Evolutionary conservation across 202 grass and related monocot genomes (phyloP), one percentile per base, ranked within the genome.

Genomic region (Panicum virgatum): DNA sequence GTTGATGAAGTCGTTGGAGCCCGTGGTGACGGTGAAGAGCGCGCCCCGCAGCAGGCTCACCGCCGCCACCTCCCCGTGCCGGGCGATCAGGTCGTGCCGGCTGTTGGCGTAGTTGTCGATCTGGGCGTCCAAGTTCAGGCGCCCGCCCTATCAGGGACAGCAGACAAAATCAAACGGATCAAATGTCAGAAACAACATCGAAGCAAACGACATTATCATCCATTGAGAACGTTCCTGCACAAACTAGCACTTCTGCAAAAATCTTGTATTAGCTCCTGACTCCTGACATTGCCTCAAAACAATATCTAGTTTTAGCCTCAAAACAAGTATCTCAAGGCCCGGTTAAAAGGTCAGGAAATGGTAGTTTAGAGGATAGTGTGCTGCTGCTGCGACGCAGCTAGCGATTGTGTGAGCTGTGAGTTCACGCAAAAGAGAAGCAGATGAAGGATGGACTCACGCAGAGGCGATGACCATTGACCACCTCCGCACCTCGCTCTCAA

Each of bases 1-100:
- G 89, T 91, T 97, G 90, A 97, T 86, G 82, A 97, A 91, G 80
- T 97, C 91, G 79, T 93, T 97, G 72, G 94, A 93, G 36, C 91
- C 94, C 48, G 90, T 97, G 8, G 78, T 88, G 72, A 93, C 75
- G 0, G 94, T 79, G 82, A 93, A 97, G 85, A 97, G 84, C 11
- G 94, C 72, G 19, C 68, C 82, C 34, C 89, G 77, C 13, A 97
- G 72, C 53, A 88, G 51, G 63, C 69, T 93, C 69, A 70, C 73
- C 80, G 86, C 87, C n/a, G 23, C 83, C 51, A 82, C 46, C 50
- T 80, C 81, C 14, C 89, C 94, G 13, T 64, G 79, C 40, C 79
- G 88, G 39, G 87, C 77, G 69, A 97, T 88, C 72, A 97, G 85
- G 70, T 91, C 84, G 15, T 76, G 75, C 82, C 89, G 77, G 79